Conservation (phyloP, 2,329 filamentous ascomycete genomes). For the Stylonectria norvegica region DNA sequence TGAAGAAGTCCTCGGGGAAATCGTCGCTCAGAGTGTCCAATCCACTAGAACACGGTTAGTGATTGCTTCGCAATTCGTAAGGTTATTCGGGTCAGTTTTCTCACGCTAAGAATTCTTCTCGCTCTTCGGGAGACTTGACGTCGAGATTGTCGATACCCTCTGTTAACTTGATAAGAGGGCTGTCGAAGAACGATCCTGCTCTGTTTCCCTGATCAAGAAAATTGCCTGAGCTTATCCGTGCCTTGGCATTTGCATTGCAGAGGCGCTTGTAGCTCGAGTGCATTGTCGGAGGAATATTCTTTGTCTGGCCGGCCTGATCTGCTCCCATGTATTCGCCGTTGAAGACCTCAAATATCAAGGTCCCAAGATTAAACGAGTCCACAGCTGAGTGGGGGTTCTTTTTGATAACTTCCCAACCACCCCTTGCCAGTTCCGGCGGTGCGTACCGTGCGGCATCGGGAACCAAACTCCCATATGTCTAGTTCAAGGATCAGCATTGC, state of each 20-base stretch:
- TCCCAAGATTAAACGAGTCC: conserved; percentile 84
- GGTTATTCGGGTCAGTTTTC: conserved; percentile 12
- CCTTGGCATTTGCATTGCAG: conserved; percentile 83
- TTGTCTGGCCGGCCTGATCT: conserved; percentile 82
- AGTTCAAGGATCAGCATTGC: conserved; percentile 12
- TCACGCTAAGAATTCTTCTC: conserved; percentile 80
- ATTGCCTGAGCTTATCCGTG: conserved; percentile 75
- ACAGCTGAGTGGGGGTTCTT: conserved; percentile 75
- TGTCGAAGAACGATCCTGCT: conserved; percentile 85
- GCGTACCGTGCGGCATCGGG: conserved; percentile 83
- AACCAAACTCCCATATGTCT: conserved; percentile 83
- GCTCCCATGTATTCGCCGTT: conserved; percentile 75
- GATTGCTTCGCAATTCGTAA: neutral
- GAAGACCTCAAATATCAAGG: conserved; percentile 84
- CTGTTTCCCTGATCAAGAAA: conserved; percentile 89
- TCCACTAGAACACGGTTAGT: conserved; percentile 51
- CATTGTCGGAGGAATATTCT: conserved; percentile 82
- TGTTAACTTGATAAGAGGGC: conserved; percentile 83
- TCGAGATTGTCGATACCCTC: conserved; percentile 92
- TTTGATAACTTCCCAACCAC: conserved; percentile 90
- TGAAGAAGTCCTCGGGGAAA: conserved; percentile 97
- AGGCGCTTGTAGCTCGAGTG: conserved; percentile 87
- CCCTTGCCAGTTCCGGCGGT: conserved; percentile 79
- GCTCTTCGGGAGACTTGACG: conserved; percentile 78
- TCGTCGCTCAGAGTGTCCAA: conserved; percentile 85